Base-by-base conservation (phyloP, 2,329 filamentous ascomycete genomes). In the Verticillium dahliae region DNA sequence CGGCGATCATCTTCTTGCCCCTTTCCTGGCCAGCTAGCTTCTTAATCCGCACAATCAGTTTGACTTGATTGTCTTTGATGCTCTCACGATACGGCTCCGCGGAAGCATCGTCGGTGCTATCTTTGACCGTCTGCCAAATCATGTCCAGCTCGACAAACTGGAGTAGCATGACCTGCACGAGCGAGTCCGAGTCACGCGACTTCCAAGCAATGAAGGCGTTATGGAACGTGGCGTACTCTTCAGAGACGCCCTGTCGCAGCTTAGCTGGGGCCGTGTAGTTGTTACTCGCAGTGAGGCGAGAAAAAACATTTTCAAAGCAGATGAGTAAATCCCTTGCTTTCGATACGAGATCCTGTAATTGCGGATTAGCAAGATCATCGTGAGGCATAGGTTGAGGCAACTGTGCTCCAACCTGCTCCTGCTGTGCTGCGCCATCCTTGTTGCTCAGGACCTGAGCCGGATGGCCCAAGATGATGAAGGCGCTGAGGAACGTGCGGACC, bases 181-280 rank as follows among this genome's bases (percentile, higher is more conserved):
- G 78, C 0, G 90, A 87, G 60, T 87, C 87, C 0, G 90, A 91
- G 71, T 94, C 91, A 59, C 90, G 85, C 1, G 90, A 88, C 74
- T 93, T 92, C 91, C 91, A 95, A 3, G 90, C 87, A 63, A 91
- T 90, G 69, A 95, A 93, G 1, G 90, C 90, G 60, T 90, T 89
- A 67, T 89, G 85, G 67, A 92, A 95, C 0, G 87, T 84, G 37
- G 88, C 85, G 69, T 93, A 91, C 1, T 85, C 81, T 67, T 91
- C 84, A 0, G 88, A 83, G 18, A 95, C 78, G 1, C 83, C 81
- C 60, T 86, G 83, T 35, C 83, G 78, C 50, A 90, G 80, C 2
- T 82, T 83, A 0, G 85, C 84, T 1, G 87, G 86, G 54, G 88
- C 83, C 0, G 83, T 88, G 71, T 86, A 90, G 65, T 83, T 84